These are phyloP conservation scores for Colletotrichum truncatum DNA, from an alignment of 2,329 filamentous ascomycete species.

Conservation along the genomic window DNA sequence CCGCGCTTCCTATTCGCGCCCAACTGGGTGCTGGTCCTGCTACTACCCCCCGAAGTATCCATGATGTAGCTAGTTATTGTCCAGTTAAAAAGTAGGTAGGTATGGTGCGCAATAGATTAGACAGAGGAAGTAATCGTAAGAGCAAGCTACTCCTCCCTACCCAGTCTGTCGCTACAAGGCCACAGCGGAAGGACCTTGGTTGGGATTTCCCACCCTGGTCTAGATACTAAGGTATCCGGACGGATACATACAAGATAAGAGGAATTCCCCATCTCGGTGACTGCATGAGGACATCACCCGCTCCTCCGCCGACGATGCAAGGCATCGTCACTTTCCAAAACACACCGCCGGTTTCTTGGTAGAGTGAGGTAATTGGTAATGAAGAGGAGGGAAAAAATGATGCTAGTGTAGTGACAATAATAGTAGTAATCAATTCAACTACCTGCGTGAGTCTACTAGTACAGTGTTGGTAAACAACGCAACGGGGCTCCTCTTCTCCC, in stretches of 20 bases:
- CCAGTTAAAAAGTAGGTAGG: too few relatives aligned
- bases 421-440: too few relatives aligned
- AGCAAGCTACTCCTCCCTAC: too few relatives aligned
- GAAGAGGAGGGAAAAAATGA: not conserved
- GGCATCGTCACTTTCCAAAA: constrained; percentile 20
- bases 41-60: too few relatives aligned
- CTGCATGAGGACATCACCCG: constrained; percentile 14
- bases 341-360: constrained; percentile 11
- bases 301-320: constrained; percentile 12
- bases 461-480: not conserved
- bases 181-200: too few relatives aligned
- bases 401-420: too few relatives aligned
- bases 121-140: too few relatives aligned
- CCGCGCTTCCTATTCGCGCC: not conserved
- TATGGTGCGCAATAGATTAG: too few relatives aligned
- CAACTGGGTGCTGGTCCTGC: not conserved
- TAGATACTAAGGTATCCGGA: too few relatives aligned
- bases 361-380: constrained; percentile 3
- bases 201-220: too few relatives aligned
- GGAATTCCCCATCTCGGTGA: not conserved
- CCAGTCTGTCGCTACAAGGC: too few relatives aligned
- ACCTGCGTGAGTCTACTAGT: not conserved
- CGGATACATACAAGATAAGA: not conserved
- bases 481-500: not conserved
- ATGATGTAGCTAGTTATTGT: too few relatives aligned